Evolutionary conservation across 2,329 filamentous ascomycete genomes (phyloP).

Genomic region (Tolypocladium tropicale): DNA sequence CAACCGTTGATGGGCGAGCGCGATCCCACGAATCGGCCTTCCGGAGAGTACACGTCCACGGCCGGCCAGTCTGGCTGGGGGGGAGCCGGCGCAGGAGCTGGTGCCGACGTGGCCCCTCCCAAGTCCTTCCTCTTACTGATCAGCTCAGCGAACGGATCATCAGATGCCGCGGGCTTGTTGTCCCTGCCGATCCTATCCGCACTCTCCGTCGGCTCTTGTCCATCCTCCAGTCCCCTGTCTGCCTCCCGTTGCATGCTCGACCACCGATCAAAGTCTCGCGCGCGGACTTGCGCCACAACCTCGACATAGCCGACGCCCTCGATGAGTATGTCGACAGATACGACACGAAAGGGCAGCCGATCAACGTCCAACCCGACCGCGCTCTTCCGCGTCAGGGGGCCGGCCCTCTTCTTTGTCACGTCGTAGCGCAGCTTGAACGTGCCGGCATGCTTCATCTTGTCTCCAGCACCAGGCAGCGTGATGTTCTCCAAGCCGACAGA

Average conservation of each 20-base stretch:
- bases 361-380: constrained; percentile 56
- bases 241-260: constrained; percentile 7
- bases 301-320: constrained; percentile 95
- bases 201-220: constrained; percentile 2
- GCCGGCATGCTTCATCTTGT: constrained; percentile 59
- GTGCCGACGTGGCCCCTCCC: neutral
- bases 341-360: constrained; percentile 66
- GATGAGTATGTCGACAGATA: constrained; percentile 75
- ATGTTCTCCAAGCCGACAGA: constrained; percentile 52
- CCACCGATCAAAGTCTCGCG: constrained; percentile 27
- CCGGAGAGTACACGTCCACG: constrained; percentile 76
- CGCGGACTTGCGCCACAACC: constrained; percentile 69
- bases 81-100: neutral
- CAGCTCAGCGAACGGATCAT: constrained; percentile 16
- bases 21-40: constrained; percentile 66
- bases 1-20: constrained; percentile 64
- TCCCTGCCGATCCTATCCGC: too few species aligned
- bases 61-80: constrained; percentile 46
- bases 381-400: constrained; percentile 55
- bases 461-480: constrained; percentile 43
- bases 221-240: constrained; percentile 9
- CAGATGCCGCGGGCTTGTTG: neutral
- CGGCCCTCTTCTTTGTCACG: constrained; percentile 70
- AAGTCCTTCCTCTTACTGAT: constrained; percentile 13
- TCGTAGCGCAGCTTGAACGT: constrained; percentile 68